These are phyloP conservation scores for Penicillium chermesinum DNA, from an alignment of 495 filamentous ascomycete species.

Conservation along the genomic window DNA sequence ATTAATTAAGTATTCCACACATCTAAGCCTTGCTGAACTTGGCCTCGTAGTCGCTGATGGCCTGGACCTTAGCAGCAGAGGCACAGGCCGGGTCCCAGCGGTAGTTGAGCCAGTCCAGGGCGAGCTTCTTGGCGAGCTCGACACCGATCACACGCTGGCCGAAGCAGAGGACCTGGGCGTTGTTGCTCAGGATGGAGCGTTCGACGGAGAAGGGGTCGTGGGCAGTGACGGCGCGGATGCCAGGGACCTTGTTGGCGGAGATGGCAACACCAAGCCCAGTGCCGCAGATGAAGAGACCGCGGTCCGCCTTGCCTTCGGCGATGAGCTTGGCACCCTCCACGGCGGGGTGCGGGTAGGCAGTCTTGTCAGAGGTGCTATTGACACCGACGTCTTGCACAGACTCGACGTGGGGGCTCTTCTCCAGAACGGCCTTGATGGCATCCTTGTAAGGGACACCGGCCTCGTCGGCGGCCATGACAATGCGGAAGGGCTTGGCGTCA, in stretches of 20 bases:
- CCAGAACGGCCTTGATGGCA: slow-evolving; percentile 68
- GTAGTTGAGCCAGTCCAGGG: slow-evolving; percentile 77
- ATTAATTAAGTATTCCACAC: not conserved
- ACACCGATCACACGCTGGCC: slow-evolving; percentile 79
- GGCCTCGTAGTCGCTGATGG: slow-evolving; percentile 67
- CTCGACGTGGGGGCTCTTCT: slow-evolving; percentile 59
- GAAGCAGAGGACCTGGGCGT: slow-evolving; percentile 85
- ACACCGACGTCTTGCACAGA: slow-evolving; percentile 68
- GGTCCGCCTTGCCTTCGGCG: slow-evolving; percentile 62
- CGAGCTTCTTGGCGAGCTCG: slow-evolving; percentile 71
- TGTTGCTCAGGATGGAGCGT: slow-evolving; percentile 74
- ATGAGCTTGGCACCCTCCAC: slow-evolving; percentile 65
- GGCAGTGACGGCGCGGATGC: slow-evolving; percentile 78
- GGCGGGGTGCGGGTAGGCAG: slow-evolving; percentile 77
- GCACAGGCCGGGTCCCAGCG: slow-evolving; percentile 69
- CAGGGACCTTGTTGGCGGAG: slow-evolving; percentile 79
- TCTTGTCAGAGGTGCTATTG: slow-evolving; percentile 62
- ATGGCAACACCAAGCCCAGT: slow-evolving; percentile 85
- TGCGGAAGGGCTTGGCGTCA: slow-evolving; percentile 45
- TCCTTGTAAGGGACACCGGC: slow-evolving; percentile 76
- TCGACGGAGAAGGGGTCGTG: slow-evolving; percentile 84
- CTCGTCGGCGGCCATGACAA: slow-evolving; percentile 63
- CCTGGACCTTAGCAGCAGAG: slow-evolving; percentile 70
- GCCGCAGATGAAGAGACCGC: slow-evolving; percentile 81
- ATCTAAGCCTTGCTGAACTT: slow-evolving; percentile 33